phyloP scores from a whole-genome alignment of 768 basidiomycete species.

The Holtermannia corniformis region DNA sequence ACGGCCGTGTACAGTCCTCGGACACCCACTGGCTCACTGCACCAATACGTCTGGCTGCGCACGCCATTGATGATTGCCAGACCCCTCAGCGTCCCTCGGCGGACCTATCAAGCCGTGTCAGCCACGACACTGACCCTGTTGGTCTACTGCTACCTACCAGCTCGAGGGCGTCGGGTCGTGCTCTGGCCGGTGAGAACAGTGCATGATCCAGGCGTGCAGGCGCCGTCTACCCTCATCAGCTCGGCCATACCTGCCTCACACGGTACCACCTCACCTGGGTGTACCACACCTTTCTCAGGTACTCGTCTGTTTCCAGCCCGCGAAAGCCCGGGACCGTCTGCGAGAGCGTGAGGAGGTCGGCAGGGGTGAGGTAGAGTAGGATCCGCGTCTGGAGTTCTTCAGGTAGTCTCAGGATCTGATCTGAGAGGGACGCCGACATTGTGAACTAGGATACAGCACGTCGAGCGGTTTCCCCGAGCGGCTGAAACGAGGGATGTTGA shows the following conservation, averaged over 20 bases:
- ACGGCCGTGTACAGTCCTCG: background rate
- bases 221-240: background rate
- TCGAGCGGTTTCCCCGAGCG: too few species aligned
- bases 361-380: conserved; percentile 8
- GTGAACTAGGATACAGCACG: too few species aligned
- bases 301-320: conserved; percentile 5
- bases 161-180: conserved; percentile 4
- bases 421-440: too few species aligned
- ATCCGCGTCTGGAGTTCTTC: conserved; percentile 5
- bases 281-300: conserved; percentile 5
- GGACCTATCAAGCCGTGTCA: background rate
- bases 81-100: conserved; percentile 8
- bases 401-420: too few species aligned
- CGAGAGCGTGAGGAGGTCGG: conserved; percentile 5
- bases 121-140: background rate
- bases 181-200: conserved; percentile 5
- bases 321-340: conserved; percentile 1
- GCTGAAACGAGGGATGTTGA: too few species aligned
- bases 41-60: conserved; percentile 1
- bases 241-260: background rate
- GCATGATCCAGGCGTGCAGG: conserved; percentile 2
- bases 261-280: conserved; percentile 1
- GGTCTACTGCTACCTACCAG: conserved; percentile 3
- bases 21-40: conserved; percentile 4
- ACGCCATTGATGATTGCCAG: conserved; percentile 9